These are phyloP conservation scores for Taxillus chinensis DNA, from an alignment of 164 flowering plant species.

Conservation along the genomic window DNA sequence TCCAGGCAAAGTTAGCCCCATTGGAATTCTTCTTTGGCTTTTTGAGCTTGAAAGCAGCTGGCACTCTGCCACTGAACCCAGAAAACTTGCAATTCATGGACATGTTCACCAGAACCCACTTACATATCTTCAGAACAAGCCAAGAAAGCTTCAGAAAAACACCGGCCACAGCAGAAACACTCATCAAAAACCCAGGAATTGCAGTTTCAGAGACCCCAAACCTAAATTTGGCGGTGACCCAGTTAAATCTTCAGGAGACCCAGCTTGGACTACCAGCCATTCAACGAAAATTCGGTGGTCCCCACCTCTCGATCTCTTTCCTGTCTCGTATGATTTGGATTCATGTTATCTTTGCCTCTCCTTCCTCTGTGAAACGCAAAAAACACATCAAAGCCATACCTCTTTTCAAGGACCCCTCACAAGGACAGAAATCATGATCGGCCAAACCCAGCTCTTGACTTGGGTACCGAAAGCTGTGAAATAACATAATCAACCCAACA, in stretches of 20 bases:
- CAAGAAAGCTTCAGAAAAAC: slow-evolving; percentile 32
- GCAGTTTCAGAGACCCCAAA: neutral
- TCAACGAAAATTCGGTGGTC: slow-evolving; percentile 12
- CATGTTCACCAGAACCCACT: slow-evolving; percentile 49
- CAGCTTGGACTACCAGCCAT: slow-evolving; percentile 4
- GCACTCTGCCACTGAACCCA: slow-evolving; percentile 22
- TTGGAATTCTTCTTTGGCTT: slow-evolving; percentile 27
- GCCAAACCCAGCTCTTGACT: slow-evolving; percentile 17
- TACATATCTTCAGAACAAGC: slow-evolving; percentile 30
- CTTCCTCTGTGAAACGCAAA: slow-evolving; percentile 6
- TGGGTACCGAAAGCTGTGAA: slow-evolving; percentile 11
- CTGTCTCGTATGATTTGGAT: slow-evolving; percentile 2
- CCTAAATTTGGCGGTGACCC: slow-evolving; percentile 9
- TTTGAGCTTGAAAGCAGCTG: slow-evolving; percentile 27
- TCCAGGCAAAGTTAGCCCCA: slow-evolving; percentile 18
- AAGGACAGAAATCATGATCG: slow-evolving; percentile 17
- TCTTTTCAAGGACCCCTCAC: slow-evolving; percentile 6
- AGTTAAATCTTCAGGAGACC: slow-evolving; percentile 1
- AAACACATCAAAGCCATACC: slow-evolving; percentile 15
- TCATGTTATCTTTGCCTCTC: slow-evolving; percentile 3
- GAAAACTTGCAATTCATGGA: slow-evolving; percentile 37
- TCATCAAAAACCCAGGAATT: slow-evolving; percentile 22
- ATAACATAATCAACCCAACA: slow-evolving; percentile 17
- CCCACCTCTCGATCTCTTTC: slow-evolving; percentile 4
- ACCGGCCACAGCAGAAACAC: slow-evolving; percentile 28